These are phyloP conservation scores for Coemansia guatemalensis DNA, from an alignment of 192 early-diverging fungal species.

Conservation along the genomic window DNA sequence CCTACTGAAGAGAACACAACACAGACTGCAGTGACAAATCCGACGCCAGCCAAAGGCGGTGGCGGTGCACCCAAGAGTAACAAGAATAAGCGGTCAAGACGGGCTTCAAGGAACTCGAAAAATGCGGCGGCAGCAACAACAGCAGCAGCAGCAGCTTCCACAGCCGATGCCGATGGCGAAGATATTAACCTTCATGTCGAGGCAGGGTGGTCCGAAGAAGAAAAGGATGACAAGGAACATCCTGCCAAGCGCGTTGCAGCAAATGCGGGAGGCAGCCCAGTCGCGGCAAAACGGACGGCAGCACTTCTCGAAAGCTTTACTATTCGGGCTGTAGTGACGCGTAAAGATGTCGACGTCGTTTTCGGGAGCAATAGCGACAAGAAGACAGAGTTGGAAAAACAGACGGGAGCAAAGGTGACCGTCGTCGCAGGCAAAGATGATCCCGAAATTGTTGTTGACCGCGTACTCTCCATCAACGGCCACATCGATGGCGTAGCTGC, in stretches of 20 bases:
- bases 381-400: conserved; percentile 23
- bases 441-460: conserved; percentile 54
- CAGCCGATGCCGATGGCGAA: conserved; percentile 23
- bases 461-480: conserved; percentile 42
- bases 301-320: conserved; percentile 39
- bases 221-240: conserved; percentile 43
- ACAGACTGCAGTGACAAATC: too few relatives aligned
- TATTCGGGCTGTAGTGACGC: conserved; percentile 50
- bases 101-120: conserved; percentile 18
- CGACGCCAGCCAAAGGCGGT: too few relatives aligned
- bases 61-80: background rate
- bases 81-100: conserved; percentile 34
- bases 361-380: conserved; percentile 26
- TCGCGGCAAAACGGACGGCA: conserved; percentile 15
- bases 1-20: too few relatives aligned
- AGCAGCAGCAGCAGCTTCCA: too few relatives aligned
- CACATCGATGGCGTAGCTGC: conserved; percentile 29
- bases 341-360: conserved; percentile 48
- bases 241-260: conserved; percentile 43
- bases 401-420: conserved; percentile 18
- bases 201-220: conserved; percentile 51
- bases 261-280: conserved; percentile 10
- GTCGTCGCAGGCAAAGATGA: conserved; percentile 51
- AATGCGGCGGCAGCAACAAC: background rate
- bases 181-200: conserved; percentile 52